Conservation (phyloP, 148 eudicot genomes). For the Gaultheria prostrata region DNA sequence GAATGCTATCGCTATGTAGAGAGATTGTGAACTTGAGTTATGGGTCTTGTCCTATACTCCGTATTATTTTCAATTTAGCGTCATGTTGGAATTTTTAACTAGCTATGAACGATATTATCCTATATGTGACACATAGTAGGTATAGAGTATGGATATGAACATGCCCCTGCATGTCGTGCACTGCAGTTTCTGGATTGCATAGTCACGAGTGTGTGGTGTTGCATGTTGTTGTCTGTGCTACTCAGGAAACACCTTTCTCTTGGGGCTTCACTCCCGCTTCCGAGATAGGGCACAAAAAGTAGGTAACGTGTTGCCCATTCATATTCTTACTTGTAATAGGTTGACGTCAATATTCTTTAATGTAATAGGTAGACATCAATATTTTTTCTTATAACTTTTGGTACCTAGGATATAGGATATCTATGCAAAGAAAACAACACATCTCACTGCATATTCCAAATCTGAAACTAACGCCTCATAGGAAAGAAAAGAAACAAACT, state of each 20-base stretch:
- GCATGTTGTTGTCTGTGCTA: not conserved
- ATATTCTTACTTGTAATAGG: not conserved
- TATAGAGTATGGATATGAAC: not conserved
- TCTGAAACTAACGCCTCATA: constrained; percentile 2
- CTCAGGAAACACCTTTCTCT: not conserved
- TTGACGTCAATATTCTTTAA: too few species aligned
- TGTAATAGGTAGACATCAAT: not conserved
- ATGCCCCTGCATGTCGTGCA: not conserved
- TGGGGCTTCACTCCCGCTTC: not conserved
- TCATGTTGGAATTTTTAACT: not conserved
- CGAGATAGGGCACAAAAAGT: not conserved
- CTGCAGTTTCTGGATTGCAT: not conserved
- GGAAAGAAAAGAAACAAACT: not conserved
- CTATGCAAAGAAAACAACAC: not conserved
- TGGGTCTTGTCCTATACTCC: too few species aligned
- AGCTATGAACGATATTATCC: not conserved
- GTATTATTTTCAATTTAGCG: not conserved
- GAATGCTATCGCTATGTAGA: not conserved
- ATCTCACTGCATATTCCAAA: not conserved
- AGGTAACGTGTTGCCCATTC: not conserved
- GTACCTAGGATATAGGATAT: constrained; percentile 6
- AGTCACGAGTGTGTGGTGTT: not conserved
- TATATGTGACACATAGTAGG: not conserved
- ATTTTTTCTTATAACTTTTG: not conserved
- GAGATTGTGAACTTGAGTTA: too few species aligned